These are phyloP conservation scores for Deinandra increscens DNA, from an alignment of 129 eudicot species.

Conservation along the genomic window DNA sequence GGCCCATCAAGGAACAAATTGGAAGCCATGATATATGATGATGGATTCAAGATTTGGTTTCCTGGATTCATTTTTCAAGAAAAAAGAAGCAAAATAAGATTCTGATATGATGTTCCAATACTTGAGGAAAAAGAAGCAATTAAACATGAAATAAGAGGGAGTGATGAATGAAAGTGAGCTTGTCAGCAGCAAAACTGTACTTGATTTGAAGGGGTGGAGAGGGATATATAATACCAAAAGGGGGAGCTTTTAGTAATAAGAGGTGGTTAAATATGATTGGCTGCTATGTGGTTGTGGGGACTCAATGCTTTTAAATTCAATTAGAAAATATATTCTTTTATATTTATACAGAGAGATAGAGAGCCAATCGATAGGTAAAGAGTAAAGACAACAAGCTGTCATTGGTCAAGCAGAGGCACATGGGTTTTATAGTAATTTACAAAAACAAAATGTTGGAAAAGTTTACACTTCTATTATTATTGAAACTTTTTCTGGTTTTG, in stretches of 20 bases:
- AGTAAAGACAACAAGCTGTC: conserved; percentile 47
- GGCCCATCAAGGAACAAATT: conserved; percentile 56
- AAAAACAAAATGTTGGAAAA: conserved; percentile 24
- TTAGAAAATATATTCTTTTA: too few species aligned
- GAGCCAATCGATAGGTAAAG: conserved; percentile 37
- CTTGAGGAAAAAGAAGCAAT: conserved; percentile 21
- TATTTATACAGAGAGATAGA: conserved; percentile 1
- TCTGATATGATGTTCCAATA: conserved; percentile 16
- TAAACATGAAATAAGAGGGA: too few species aligned
- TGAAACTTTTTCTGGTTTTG: too few species aligned
- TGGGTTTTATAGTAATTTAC: conserved; percentile 22
- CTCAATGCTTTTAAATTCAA: too few species aligned
- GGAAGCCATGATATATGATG: conserved; percentile 26
- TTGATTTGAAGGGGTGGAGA: conserved; percentile 39
- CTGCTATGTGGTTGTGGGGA: conserved; percentile 45
- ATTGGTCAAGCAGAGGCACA: conserved; percentile 43
- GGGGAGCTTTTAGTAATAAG: not conserved
- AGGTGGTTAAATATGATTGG: conserved; percentile 64
- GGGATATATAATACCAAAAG: conserved; percentile 29
- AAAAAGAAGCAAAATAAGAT: too few species aligned
- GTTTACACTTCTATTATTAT: conserved; percentile 14
- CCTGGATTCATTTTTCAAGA: conserved; percentile 38
- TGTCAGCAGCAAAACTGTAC: conserved; percentile 43
- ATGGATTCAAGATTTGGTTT: conserved; percentile 34
- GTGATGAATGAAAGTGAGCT: too few species aligned